Evolutionary conservation across 1,139 yeast genomes (phyloP).

Genomic region (Yamadazyma diddensiae): DNA sequence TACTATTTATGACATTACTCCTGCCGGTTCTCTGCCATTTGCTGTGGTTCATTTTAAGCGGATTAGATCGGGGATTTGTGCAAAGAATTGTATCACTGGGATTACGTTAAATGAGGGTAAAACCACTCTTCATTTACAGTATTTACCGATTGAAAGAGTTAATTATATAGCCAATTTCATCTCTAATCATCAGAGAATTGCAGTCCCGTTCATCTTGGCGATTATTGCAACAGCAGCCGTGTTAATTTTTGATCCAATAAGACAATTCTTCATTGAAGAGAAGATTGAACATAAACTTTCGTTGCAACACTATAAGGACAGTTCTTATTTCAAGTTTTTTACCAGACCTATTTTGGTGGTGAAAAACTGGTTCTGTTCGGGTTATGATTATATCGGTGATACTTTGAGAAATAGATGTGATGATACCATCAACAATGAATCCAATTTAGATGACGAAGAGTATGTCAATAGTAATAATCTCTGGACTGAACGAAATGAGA

Average conservation of each 20-base stretch:
- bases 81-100: conserved; percentile 91
- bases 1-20: conserved; percentile 67
- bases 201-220: conserved; percentile 56
- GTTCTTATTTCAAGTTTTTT: conserved; percentile 25
- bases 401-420: conserved; percentile 16
- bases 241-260: conserved; percentile 84
- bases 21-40: conserved; percentile 37
- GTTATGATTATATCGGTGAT: conserved; percentile 30
- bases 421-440: conserved; percentile 16
- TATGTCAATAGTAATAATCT: conserved; percentile 11
- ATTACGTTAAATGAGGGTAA: conserved; percentile 47
- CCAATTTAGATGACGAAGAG: conserved; percentile 10
- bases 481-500: conserved; percentile 72
- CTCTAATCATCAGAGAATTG: conserved; percentile 76
- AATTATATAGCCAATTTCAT: conserved; percentile 55
- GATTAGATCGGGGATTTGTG: conserved; percentile 72
- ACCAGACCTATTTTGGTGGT: conserved; percentile 26
- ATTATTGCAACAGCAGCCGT: conserved; percentile 72
- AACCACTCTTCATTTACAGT: conserved; percentile 72
- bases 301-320: conserved; percentile 30
- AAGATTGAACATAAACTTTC: conserved; percentile 58
- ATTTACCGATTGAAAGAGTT: conserved; percentile 52
- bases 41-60: conserved; percentile 56
- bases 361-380: conserved; percentile 22
- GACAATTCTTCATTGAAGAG: conserved; percentile 74